Evolutionary conservation across 495 filamentous ascomycete species (phyloP).

Genomic region (Lindgomyces ingoldianus): DNA sequence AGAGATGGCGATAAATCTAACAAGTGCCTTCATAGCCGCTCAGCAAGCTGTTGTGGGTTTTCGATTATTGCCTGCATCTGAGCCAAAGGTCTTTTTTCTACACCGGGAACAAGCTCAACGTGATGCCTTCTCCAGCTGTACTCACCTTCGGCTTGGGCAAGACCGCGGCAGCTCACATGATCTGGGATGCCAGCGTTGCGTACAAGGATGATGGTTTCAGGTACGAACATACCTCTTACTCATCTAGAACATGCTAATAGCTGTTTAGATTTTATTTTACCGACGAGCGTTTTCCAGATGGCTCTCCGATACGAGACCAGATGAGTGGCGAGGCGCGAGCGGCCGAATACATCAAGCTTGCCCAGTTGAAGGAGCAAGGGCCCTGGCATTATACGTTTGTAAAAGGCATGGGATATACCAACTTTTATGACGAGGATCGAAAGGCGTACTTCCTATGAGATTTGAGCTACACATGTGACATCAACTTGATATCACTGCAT

Average conservation of each 20-base stretch:
- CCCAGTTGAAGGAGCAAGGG: slow-evolving; percentile 43
- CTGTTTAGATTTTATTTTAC: slow-evolving; percentile 53
- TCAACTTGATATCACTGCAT: too few species aligned
- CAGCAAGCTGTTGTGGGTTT: slow-evolving; percentile 50
- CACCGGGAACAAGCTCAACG: slow-evolving; percentile 53
- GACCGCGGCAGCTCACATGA: slow-evolving; percentile 50
- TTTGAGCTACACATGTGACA: too few species aligned
- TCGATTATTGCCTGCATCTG: slow-evolving; percentile 42
- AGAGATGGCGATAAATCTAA: slow-evolving; percentile 51
- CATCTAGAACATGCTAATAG: not conserved
- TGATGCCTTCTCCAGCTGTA: slow-evolving; percentile 38
- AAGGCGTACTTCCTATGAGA: too few species aligned
- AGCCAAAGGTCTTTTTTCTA: slow-evolving; percentile 52
- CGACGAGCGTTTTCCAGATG: slow-evolving; percentile 51
- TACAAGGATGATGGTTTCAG: slow-evolving; percentile 53
- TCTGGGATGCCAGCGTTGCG: slow-evolving; percentile 45
- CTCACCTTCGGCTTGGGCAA: slow-evolving; percentile 51
- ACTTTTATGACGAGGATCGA: too few species aligned
- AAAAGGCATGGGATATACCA: slow-evolving; percentile 47
- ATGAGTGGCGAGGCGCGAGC: slow-evolving; percentile 50
- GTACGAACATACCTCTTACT: slow-evolving; percentile 41
- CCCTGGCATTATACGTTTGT: slow-evolving; percentile 55
- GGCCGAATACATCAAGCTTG: slow-evolving; percentile 47
- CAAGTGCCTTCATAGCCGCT: slow-evolving; percentile 50
- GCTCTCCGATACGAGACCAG: slow-evolving; percentile 29